These are phyloP conservation scores for Acanthamoeba rhysodes DNA, from an alignment of 208 protist species.

Conservation along the genomic window DNA sequence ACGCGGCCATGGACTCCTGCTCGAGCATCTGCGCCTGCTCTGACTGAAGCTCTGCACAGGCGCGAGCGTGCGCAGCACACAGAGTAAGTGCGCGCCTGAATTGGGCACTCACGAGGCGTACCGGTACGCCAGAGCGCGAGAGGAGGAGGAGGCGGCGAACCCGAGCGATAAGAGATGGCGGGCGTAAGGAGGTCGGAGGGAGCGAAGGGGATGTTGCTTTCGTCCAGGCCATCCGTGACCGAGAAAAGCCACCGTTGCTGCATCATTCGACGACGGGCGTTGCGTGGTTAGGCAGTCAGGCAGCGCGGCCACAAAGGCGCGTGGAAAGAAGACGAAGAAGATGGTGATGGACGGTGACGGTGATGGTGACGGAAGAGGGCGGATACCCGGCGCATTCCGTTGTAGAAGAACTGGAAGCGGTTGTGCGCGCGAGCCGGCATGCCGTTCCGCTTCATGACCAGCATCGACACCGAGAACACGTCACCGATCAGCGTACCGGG, in stretches of 20 bases:
- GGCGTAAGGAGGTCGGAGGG: background rate
- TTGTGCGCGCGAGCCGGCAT: slow-evolving; percentile 23
- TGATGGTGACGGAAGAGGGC: background rate
- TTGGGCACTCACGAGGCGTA: background rate
- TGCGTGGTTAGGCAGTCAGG: background rate
- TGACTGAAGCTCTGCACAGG: background rate
- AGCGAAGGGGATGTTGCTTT: slow-evolving; percentile 12
- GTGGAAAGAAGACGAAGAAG: background rate
- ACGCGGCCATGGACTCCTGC: background rate
- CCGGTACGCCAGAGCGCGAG: background rate
- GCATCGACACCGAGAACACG: slow-evolving; percentile 4
- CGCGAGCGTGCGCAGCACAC: background rate
- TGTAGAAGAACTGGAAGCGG: slow-evolving; percentile 49
- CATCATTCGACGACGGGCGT: background rate
- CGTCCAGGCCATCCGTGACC: background rate
- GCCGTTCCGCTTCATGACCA: slow-evolving; percentile 27
- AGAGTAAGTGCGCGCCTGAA: background rate
- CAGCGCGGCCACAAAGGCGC: background rate
- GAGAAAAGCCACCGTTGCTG: slow-evolving; percentile 30
- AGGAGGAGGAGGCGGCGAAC: background rate
- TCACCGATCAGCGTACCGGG: background rate
- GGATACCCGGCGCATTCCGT: background rate
- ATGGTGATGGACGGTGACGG: background rate
- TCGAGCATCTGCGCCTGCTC: background rate
- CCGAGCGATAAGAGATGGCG: background rate